phyloP scores from a whole-genome alignment of 352 stramenopile species.

The Pythium brachiatum region DNA sequence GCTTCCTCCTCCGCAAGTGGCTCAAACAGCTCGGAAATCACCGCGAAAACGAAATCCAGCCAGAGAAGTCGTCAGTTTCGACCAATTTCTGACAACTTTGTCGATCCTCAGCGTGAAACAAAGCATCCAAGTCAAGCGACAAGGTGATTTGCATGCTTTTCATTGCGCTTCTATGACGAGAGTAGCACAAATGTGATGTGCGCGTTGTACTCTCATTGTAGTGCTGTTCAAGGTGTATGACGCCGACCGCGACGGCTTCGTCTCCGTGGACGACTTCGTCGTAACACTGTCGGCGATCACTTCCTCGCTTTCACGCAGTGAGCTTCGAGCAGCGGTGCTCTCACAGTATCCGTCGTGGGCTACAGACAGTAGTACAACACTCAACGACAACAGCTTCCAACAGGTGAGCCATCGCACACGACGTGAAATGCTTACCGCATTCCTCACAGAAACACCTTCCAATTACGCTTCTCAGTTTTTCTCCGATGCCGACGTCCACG shows the following conservation, averaged over 20 bases:
- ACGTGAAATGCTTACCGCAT: too few relatives aligned
- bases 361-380: background rate
- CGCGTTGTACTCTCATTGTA: too few relatives aligned
- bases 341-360: conserved; percentile 14
- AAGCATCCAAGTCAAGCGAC: conserved; percentile 30
- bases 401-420: conserved; percentile 2
- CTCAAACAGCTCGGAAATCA: background rate
- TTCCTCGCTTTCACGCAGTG: conserved; percentile 4
- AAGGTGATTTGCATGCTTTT: too few relatives aligned
- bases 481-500: conserved; percentile 21
- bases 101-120: conserved; percentile 40
- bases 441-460: too few relatives aligned
- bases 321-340: conserved; percentile 1
- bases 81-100: conserved; percentile 33
- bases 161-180: too few relatives aligned
- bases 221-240: conserved; percentile 50
- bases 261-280: conserved; percentile 36
- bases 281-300: conserved; percentile 18
- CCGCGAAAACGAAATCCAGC: background rate
- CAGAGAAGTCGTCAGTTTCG: conserved; percentile 19
- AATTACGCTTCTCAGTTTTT: conserved; percentile 14
- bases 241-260: conserved; percentile 26
- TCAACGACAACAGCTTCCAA: conserved; percentile 11
- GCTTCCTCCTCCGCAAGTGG: too few relatives aligned
- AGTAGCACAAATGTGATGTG: too few relatives aligned